These are phyloP conservation scores for Mycena vitilis DNA, from an alignment of 768 basidiomycete genomes.

Conservation along the genomic window DNA sequence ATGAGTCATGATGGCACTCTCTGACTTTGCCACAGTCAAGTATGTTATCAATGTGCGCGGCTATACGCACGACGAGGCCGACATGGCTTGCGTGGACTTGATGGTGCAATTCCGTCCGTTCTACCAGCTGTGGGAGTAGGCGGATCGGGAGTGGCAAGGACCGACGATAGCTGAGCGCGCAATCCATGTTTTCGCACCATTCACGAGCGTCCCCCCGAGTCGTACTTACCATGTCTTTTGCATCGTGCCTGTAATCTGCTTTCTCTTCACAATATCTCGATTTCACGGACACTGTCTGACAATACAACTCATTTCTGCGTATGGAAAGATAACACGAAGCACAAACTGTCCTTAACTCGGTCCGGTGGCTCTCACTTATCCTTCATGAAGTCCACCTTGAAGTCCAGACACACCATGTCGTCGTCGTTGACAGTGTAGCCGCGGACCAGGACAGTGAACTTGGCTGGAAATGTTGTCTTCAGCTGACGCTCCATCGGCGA, in stretches of 20 bases:
- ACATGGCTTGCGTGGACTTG: conserved; percentile 30
- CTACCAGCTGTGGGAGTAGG: conserved; percentile 31
- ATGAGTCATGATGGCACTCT: too few species aligned
- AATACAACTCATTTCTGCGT: conserved; percentile 2
- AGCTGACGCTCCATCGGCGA: neutral
- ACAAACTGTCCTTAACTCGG: neutral
- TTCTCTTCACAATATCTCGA: neutral
- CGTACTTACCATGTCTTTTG: too few species aligned
- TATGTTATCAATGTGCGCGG: conserved; percentile 28
- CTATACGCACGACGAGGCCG: conserved; percentile 24
- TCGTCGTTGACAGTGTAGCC: conserved; percentile 81
- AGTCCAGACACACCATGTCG: conserved; percentile 80
- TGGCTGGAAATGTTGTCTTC: conserved; percentile 66
- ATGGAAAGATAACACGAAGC: neutral
- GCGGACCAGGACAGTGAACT: conserved; percentile 75
- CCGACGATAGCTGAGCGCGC: too few species aligned
- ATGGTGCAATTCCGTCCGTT: conserved; percentile 30
- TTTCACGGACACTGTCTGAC: neutral
- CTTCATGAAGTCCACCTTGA: conserved; percentile 75
- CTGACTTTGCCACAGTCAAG: conserved; percentile 21
- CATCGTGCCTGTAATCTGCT: too few species aligned
- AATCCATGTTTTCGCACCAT: too few species aligned
- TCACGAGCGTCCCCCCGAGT: too few species aligned
- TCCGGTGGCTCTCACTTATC: neutral
- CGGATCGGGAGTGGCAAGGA: neutral